Evolutionary conservation across 495 filamentous ascomycete species (phyloP).

Genomic region (Lepraria neglecta): DNA sequence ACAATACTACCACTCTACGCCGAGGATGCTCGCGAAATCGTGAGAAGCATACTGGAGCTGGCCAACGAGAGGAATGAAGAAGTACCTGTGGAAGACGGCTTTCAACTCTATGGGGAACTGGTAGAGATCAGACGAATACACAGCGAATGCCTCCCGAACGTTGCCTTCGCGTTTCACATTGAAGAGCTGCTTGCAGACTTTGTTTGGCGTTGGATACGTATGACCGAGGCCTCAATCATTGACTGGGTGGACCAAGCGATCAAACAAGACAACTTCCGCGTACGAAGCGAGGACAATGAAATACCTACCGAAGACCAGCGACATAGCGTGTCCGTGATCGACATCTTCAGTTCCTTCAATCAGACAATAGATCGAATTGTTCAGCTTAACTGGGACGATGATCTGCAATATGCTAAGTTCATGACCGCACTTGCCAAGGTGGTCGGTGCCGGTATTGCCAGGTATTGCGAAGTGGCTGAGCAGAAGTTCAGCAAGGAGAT

Average conservation of each 20-base stretch:
- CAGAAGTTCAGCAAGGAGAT: slow-evolving; percentile 84
- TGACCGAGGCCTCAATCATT: slow-evolving; percentile 69
- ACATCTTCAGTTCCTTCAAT: slow-evolving; percentile 91
- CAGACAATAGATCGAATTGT: slow-evolving; percentile 81
- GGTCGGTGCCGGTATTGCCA: slow-evolving; percentile 72
- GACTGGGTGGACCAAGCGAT: slow-evolving; percentile 86
- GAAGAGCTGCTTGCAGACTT: slow-evolving; percentile 83
- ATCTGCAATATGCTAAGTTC: slow-evolving; percentile 88
- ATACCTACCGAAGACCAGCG: slow-evolving; percentile 72
- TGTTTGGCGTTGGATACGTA: slow-evolving; percentile 89
- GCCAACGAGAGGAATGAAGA: slow-evolving; percentile 63
- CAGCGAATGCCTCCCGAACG: slow-evolving; percentile 57
- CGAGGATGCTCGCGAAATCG: slow-evolving; percentile 74
- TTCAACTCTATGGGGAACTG: slow-evolving; percentile 85
- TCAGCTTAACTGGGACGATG: slow-evolving; percentile 83
- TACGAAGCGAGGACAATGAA: slow-evolving; percentile 54
- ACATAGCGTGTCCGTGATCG: slow-evolving; percentile 87
- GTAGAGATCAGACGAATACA: slow-evolving; percentile 77
- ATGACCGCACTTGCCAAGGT: slow-evolving; percentile 93
- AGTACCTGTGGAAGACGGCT: slow-evolving; percentile 81
- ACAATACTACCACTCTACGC: slow-evolving; percentile 85
- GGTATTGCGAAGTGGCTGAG: slow-evolving; percentile 90
- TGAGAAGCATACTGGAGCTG: slow-evolving; percentile 68
- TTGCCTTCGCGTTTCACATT: slow-evolving; percentile 72
- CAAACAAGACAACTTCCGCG: slow-evolving; percentile 75